Evolutionary conservation across 106 monocot genomes (phyloP).

Genomic region (Dendrobium huoshanense): DNA sequence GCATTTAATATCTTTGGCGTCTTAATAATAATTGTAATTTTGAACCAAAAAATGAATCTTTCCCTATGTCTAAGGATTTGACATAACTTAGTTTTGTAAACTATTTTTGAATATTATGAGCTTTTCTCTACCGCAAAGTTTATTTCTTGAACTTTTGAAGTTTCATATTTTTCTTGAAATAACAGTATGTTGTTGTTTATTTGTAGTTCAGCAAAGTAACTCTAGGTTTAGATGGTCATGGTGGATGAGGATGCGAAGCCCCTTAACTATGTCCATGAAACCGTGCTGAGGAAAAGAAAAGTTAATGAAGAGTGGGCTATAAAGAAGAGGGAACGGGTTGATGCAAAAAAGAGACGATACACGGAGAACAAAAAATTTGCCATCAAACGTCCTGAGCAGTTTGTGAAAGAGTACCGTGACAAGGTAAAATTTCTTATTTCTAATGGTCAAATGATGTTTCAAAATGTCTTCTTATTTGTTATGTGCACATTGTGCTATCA

Average conservation of each 20-base stretch:
- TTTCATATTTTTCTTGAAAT: not conserved
- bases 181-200: not conserved
- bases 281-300: slow-evolving; percentile 80
- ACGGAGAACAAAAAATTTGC: slow-evolving; percentile 23
- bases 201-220: not conserved
- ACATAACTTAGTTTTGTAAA: no score
- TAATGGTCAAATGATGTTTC: not conserved
- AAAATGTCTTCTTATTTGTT: not conserved
- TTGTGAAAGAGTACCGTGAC: slow-evolving; percentile 70
- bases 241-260: slow-evolving; percentile 33
- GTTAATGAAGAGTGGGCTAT: slow-evolving; percentile 80
- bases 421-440: slow-evolving; percentile 33
- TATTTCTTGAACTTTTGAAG: not conserved
- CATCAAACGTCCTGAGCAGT: slow-evolving; percentile 81
- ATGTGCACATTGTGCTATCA: not conserved
- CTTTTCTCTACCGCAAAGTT: not conserved
- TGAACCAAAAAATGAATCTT: no score
- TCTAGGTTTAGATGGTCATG: slow-evolving; percentile 22
- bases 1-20: no score
- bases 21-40: no score
- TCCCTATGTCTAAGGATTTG: no score
- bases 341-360: slow-evolving; percentile 25
- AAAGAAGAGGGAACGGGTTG: slow-evolving; percentile 44
- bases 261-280: slow-evolving; percentile 61
- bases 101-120: not conserved